These are phyloP conservation scores for Nicotiana benthamiana DNA, from an alignment of 257 asterid genomes.

Conservation along the genomic window DNA sequence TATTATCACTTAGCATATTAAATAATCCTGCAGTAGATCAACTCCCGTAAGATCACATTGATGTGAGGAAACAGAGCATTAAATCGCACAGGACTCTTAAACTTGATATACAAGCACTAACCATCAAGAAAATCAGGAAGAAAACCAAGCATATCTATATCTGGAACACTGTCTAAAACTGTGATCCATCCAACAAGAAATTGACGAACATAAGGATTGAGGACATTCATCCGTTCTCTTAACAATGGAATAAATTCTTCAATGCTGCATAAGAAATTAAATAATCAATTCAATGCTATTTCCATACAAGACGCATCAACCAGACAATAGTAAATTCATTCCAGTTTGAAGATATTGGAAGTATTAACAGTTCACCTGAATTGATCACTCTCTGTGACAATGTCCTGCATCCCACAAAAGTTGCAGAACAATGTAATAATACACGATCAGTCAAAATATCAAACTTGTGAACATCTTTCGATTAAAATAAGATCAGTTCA, in stretches of 20 bases:
- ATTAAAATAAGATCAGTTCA: not conserved
- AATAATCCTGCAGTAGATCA: constrained; percentile 66
- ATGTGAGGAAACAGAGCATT: constrained; percentile 7
- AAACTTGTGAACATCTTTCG: not conserved
- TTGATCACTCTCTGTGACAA: constrained; percentile 98
- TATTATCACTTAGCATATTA: constrained; percentile 94
- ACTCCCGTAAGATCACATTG: constrained; percentile 8
- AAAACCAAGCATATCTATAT: constrained; percentile 97
- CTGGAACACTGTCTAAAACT: constrained; percentile 98
- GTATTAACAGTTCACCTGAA: constrained; percentile 54
- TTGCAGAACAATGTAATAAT: constrained; percentile 7
- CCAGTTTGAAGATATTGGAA: not conserved
- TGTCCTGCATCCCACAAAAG: constrained; percentile 60
- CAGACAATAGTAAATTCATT: not conserved
- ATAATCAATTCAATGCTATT: not conserved
- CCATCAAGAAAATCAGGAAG: constrained; percentile 99
- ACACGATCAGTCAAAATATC: not conserved
- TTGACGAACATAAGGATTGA: constrained; percentile 95
- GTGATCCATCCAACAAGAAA: constrained; percentile 99
- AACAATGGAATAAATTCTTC: constrained; percentile 96
- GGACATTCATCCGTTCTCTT: constrained; percentile 97
- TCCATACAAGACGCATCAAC: not conserved
- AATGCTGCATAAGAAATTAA: constrained; percentile 44
- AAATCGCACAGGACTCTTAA: not conserved
- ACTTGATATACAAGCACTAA: constrained; percentile 26